Percentiles rank a stretch among this genome's conserved stretches.
Conservation (phyloP, 1,284 basidiomycete genomes). For the Erythrobasidium hasegawianum region DNA sequence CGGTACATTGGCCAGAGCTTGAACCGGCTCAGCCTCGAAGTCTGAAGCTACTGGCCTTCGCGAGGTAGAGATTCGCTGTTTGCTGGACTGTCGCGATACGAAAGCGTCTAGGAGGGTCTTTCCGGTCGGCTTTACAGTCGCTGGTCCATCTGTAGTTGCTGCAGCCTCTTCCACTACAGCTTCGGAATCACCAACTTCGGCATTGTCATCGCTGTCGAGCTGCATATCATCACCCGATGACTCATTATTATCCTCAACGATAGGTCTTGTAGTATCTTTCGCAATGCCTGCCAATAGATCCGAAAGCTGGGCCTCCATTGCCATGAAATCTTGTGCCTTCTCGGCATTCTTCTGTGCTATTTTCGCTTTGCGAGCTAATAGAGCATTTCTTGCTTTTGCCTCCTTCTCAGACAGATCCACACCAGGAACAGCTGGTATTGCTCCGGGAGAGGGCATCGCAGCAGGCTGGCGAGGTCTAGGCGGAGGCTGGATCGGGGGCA, state of each 20-base stretch:
- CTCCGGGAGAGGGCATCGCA: neutral
- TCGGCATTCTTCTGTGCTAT: slow-evolving; percentile 21
- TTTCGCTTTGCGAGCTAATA: slow-evolving; percentile 20
- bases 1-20: slow-evolving; percentile 21
- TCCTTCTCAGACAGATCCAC: slow-evolving; percentile 20
- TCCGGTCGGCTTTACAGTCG: neutral
- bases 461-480: neutral
- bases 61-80: neutral
- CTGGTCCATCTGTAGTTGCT: neutral
- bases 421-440: neutral
- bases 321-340: slow-evolving; percentile 6
- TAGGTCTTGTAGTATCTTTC: neutral
- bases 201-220: neutral
- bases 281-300: neutral
- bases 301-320: slow-evolving; percentile 8
- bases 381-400: slow-evolving; percentile 4
- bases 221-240: neutral
- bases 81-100: neutral
- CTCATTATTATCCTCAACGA: neutral
- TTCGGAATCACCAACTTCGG: neutral
- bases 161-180: neutral
- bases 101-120: no score
- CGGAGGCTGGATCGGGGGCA: neutral
- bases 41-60: slow-evolving; percentile 30
- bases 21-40: slow-evolving; percentile 30